These are phyloP conservation scores for Camelina neglecta DNA, from an alignment of 345 rosid genomes.

Conservation along the genomic window DNA sequence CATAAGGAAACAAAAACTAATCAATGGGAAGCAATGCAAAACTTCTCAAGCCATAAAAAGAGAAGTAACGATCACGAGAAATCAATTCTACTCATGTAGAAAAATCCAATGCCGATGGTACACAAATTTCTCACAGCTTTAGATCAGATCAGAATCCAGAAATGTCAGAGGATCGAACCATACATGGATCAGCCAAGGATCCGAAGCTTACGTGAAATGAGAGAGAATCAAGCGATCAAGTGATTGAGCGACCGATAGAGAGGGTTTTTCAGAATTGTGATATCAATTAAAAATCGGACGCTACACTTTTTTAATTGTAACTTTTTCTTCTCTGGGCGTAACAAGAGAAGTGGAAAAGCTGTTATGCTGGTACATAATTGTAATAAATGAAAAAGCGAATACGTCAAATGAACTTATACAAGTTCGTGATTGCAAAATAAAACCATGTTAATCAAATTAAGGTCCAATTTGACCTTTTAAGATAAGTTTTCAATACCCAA, in stretches of 20 bases:
- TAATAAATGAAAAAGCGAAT: not conserved
- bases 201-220: conserved; percentile 12
- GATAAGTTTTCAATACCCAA: not conserved
- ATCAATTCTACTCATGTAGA: not conserved
- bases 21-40: not conserved
- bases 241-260: not conserved
- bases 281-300: not conserved
- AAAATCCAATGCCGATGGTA: not conserved
- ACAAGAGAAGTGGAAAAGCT: not conserved
- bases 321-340: not conserved
- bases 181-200: conserved; percentile 1
- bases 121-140: conserved; percentile 1
- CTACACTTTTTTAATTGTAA: not conserved
- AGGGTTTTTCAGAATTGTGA: not conserved
- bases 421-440: not conserved
- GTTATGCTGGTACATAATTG: not conserved
- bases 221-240: conserved; percentile 13
- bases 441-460: not conserved
- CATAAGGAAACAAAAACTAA: not conserved
- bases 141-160: conserved; percentile 19
- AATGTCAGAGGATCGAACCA: conserved; percentile 4
- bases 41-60: not conserved
- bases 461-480: conserved; percentile 8
- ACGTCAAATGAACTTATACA: not conserved
- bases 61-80: not conserved